Evolutionary conservation across 2,329 filamentous ascomycete genomes (phyloP), one percentile per base, ranked within the genome.

Genomic region (Emydomyces testavorans): DNA sequence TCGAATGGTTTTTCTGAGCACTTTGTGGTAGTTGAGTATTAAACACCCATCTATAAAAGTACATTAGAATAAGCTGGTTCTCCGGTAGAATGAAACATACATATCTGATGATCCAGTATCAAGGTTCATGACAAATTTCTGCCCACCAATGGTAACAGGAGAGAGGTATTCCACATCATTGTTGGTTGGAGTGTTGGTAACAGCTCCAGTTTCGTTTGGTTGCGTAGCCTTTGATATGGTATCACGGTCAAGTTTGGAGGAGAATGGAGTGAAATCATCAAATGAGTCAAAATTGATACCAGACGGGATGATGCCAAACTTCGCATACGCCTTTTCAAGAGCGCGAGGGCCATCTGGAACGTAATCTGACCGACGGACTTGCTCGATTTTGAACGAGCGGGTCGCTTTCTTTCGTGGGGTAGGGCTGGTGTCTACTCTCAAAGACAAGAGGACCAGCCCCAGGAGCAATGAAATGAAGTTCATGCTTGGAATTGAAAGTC

Each of bases 41-140:
- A 68, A 86, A 83, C 18, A 83, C 76, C 82, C 82, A 87, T 46
- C 76, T 79, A 55, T 31, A n/a, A n/a, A 4, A 49, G 21, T 21
- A 16, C 11, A 16, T 42, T 28, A 48, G 37, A 26, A 2, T 8
- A n/a, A 41, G 20, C 5, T 6, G 5, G 13, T 13, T 32, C n/a
- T 37, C n/a, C 7, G 16, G 23, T 18, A 11, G 0, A 23, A 39
- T 8, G 18, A 32, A 48, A 62, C 74, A 60, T 71, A 78, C 68
- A 85, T 72, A 63, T 86, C 83, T 10, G 82, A 76, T 1, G 82
- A 85, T 49, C 83, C 83, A n/a, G 80, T 82, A 64, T 87, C 83
- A 59, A 87, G 84, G 61, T 85, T 78, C 60, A 87, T 66, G 58
- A 79, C 77, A 49, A 87, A 58, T 3, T 71, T 74, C 65, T 86